phyloP scores from a whole-genome alignment of 768 basidiomycete species.

The Cystofilobasidium ferigula region DNA sequence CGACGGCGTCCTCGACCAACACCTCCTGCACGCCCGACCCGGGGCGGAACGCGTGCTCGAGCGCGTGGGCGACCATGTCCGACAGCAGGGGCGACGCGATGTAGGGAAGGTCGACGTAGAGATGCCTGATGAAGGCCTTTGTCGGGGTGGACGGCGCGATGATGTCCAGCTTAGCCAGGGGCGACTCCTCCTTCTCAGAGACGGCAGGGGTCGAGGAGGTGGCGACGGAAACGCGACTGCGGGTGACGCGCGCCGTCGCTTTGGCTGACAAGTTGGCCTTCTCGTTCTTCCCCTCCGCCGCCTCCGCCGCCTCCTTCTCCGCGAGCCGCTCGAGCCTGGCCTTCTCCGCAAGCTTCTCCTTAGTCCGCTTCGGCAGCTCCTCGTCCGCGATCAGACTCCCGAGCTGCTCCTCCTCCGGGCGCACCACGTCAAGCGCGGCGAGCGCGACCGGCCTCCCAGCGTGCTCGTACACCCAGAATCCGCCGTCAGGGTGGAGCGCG shows the following conservation, averaged over 20 bases:
- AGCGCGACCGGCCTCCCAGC: background rate
- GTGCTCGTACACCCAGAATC: constrained; percentile 22
- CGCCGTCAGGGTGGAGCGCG: constrained; percentile 10
- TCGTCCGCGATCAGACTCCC: background rate
- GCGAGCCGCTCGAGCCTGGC: background rate
- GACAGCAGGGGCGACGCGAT: background rate
- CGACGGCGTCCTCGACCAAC: background rate
- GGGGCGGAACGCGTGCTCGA: constrained; percentile 9
- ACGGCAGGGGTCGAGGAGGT: background rate
- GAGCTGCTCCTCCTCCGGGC: constrained; percentile 6
- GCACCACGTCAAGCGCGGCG: constrained; percentile 13
- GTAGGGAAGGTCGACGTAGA: constrained; percentile 16
- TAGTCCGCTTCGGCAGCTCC: background rate
- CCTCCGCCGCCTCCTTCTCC: background rate
- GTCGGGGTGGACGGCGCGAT: background rate
- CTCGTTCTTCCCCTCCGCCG: background rate
- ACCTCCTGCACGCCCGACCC: background rate
- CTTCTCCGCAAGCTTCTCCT: constrained; percentile 1
- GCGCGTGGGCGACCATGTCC: constrained; percentile 9
- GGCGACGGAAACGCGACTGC: background rate
- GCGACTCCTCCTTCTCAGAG: background rate
- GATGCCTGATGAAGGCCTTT: constrained; percentile 1
- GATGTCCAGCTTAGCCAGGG: background rate
- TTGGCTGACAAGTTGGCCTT: background rate
- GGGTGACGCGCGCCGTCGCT: background rate